A percentile compares a stretch with the other conserved stretches of the same genome.
phyloP scores from a whole-genome alignment of 2,329 filamentous ascomycete genomes.

The Colletotrichum somersetense region DNA sequence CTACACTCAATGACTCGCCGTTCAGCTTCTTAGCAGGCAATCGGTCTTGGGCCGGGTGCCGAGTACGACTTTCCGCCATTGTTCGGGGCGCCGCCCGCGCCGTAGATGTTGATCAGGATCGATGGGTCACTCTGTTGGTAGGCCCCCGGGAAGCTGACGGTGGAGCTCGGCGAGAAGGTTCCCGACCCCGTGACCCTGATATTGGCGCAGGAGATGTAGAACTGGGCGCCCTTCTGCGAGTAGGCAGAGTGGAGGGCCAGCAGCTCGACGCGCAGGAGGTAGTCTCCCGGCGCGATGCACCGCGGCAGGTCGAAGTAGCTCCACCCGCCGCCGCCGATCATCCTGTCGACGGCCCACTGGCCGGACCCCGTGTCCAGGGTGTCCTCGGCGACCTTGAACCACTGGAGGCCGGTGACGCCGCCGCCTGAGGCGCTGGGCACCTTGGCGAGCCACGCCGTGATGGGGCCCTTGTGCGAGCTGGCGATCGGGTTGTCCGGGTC shows the following conservation, averaged over 20 bases:
- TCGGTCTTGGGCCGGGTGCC: slow-evolving; percentile 53
- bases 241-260: slow-evolving; percentile 65
- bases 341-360: slow-evolving; percentile 63
- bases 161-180: slow-evolving; percentile 50
- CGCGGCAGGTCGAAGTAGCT: slow-evolving; percentile 62
- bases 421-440: slow-evolving; percentile 63
- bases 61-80: slow-evolving; percentile 56
- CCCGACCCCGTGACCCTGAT: slow-evolving; percentile 63
- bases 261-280: slow-evolving; percentile 67
- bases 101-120: slow-evolving; percentile 63
- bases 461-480: slow-evolving; percentile 65
- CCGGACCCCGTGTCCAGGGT: slow-evolving; percentile 57
- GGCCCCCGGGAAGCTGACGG: slow-evolving; percentile 60
- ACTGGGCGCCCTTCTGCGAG: slow-evolving; percentile 60
- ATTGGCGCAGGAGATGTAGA: slow-evolving; percentile 69
- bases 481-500: slow-evolving; percentile 68
- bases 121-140: slow-evolving; percentile 59
- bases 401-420: slow-evolving; percentile 51
- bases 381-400: slow-evolving; percentile 59
- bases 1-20: too few species aligned
- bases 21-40: slow-evolving; percentile 46
- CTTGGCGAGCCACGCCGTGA: slow-evolving; percentile 66
- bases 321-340: slow-evolving; percentile 60
- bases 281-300: slow-evolving; percentile 65
- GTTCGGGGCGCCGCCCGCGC: slow-evolving; percentile 55